These are phyloP conservation scores for Aspergillus pseudoterreus DNA, from an alignment of 2,329 filamentous ascomycete species.

Conservation along the genomic window DNA sequence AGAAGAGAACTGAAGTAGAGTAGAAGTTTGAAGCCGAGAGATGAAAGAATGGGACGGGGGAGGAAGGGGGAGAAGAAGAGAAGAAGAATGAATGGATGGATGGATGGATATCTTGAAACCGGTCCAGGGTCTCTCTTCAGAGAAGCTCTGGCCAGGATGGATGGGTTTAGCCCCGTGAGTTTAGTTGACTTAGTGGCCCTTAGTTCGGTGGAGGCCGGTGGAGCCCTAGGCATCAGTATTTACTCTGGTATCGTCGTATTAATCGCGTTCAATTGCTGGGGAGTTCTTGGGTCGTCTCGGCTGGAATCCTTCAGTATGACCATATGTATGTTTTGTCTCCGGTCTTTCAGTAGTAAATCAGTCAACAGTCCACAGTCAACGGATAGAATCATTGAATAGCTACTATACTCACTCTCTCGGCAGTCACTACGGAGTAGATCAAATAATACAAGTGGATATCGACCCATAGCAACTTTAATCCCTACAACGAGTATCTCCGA, in stretches of 20 bases:
- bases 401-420: too few relatives aligned
- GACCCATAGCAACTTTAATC: constrained; percentile 5
- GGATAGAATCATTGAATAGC: too few relatives aligned
- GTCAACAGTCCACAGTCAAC: too few relatives aligned
- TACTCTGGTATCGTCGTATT: too few relatives aligned
- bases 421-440: too few relatives aligned
- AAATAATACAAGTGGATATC: neutral
- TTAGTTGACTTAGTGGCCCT: neutral
- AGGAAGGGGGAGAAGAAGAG: constrained; percentile 6
- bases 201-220: neutral
- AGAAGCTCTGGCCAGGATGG: constrained; percentile 21
- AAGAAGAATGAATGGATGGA: constrained; percentile 5
- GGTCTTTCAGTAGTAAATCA: neutral
- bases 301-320: neutral
- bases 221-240: constrained; percentile 4
- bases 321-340: neutral
- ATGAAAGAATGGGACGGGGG: constrained; percentile 3
- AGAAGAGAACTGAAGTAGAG: constrained; percentile 4
- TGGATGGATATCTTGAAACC: constrained; percentile 21
- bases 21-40: constrained; percentile 2
- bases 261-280: too few relatives aligned
- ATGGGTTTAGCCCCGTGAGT: neutral
- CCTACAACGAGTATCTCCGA: constrained; percentile 7
- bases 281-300: too few relatives aligned
- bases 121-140: constrained; percentile 18